Conservation (phyloP, 768 basidiomycete genomes). For the Lactarius hatsudake region DNA sequence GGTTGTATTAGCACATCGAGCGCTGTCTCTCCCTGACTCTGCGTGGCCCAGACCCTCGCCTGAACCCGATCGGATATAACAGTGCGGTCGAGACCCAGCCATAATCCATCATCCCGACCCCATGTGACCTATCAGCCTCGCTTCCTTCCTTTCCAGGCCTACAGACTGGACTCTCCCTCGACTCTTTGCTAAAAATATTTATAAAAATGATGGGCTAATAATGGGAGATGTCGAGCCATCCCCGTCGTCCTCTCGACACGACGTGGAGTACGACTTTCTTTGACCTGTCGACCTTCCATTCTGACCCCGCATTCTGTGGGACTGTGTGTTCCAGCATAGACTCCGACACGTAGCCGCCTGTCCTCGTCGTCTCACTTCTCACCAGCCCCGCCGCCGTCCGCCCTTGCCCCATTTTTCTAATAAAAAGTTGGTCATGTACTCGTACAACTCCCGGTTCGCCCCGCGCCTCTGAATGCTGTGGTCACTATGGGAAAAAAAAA, state of each 20-base stretch:
- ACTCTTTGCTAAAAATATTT: neutral
- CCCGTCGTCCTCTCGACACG: neutral
- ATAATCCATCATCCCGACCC: neutral
- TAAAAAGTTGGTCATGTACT: constrained; percentile 83
- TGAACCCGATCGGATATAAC: constrained; percentile 22
- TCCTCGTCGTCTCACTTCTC: constrained; percentile 7
- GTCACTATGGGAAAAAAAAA: constrained; percentile 50
- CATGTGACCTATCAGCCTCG: constrained; percentile 6
- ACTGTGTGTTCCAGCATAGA: neutral
- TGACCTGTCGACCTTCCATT: neutral
- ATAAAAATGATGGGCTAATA: neutral
- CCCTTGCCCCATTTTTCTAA: constrained; percentile 93
- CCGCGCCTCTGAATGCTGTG: constrained; percentile 73
- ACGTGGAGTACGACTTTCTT: too few species aligned
- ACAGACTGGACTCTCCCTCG: neutral
- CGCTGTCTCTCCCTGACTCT: neutral
- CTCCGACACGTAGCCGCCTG: neutral
- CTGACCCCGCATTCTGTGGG: neutral
- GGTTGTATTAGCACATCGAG: constrained; percentile 4
- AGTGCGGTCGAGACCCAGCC: constrained; percentile 13
- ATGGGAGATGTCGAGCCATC: neutral
- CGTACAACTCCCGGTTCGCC: constrained; percentile 80
- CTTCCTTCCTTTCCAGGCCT: constrained; percentile 10
- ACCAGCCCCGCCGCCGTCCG: constrained; percentile 62
- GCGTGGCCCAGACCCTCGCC: constrained; percentile 19